These are phyloP conservation scores for Paraphaeosphaeria minitans DNA, from an alignment of 2,329 filamentous ascomycete genomes.

Conservation along the genomic window DNA sequence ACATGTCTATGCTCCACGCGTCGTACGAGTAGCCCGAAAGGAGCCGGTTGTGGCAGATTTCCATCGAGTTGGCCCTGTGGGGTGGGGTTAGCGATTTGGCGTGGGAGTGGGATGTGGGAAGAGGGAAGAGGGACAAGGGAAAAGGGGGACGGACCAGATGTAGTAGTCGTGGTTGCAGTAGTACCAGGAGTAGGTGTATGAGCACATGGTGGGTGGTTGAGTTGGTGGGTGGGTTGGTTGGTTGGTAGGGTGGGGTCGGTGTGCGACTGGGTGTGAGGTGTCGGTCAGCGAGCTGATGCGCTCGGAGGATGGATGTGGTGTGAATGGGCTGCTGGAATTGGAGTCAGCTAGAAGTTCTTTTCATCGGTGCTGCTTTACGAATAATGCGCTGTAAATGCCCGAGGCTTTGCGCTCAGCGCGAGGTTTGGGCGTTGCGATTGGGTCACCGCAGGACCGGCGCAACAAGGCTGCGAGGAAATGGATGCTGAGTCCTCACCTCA, in stretches of 20 bases:
- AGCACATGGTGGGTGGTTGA: constrained; percentile 48
- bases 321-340: background rate
- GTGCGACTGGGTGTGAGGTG: background rate
- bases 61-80: constrained; percentile 48
- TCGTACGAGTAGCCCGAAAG: constrained; percentile 55
- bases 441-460: background rate
- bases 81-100: constrained; percentile 7
- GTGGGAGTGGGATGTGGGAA: background rate
- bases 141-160: constrained; percentile 44
- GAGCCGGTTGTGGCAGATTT: constrained; percentile 52
- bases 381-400: background rate
- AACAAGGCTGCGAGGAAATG: background rate
- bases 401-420: background rate
- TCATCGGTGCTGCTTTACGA: background rate
- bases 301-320: background rate
- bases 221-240: background rate
- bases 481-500: background rate
- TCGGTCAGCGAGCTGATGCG: constrained; percentile 11
- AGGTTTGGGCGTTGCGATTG: background rate
- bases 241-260: background rate
- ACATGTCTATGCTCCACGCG: constrained; percentile 56
- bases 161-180: constrained; percentile 57
- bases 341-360: constrained; percentile 1
- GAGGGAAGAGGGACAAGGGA: background rate
- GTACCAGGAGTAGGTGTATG: constrained; percentile 55